A percentile compares a stretch with the other conserved stretches of the same genome.
These are phyloP conservation scores for Fusarium sp. DNA, from an alignment of 2,329 filamentous ascomycete species.

Conservation along the genomic window DNA sequence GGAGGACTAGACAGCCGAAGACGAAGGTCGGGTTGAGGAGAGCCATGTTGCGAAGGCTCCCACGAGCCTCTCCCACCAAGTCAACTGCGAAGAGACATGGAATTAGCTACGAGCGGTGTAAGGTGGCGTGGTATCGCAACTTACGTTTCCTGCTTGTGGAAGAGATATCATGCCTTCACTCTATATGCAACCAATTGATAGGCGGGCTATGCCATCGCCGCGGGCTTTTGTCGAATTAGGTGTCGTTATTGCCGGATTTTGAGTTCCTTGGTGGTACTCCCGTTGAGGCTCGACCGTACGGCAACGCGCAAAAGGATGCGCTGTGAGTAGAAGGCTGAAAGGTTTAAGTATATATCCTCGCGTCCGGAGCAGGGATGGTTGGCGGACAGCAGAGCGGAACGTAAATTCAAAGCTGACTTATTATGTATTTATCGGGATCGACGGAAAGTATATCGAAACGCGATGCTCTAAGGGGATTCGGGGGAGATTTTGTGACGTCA, in stretches of 20 bases:
- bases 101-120: conserved; percentile 39
- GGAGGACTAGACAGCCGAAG: conserved; percentile 82
- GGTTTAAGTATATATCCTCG: not conserved
- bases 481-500: conserved; percentile 40
- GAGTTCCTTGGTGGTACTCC: conserved; percentile 28
- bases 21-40: conserved; percentile 81
- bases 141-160: conserved; percentile 36
- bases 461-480: conserved; percentile 26
- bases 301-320: not conserved
- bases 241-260: conserved; percentile 32
- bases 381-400: conserved; percentile 15
- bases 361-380: not conserved
- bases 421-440: conserved; percentile 33
- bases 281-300: conserved; percentile 1
- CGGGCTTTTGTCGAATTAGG: conserved; percentile 17
- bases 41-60: conserved; percentile 59
- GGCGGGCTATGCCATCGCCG: conserved; percentile 41
- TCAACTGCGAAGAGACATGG: conserved; percentile 23
- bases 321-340: not conserved
- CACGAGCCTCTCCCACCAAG: conserved; percentile 39
- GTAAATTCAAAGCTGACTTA: conserved; percentile 21
- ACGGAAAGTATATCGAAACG: conserved; percentile 34
- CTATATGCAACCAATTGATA: conserved; percentile 25
- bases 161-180: conserved; percentile 42
- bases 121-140: conserved; percentile 34